Evolutionary conservation across 805 yeast genomes (phyloP).

Genomic region (Lipomyces starkeyi): DNA sequence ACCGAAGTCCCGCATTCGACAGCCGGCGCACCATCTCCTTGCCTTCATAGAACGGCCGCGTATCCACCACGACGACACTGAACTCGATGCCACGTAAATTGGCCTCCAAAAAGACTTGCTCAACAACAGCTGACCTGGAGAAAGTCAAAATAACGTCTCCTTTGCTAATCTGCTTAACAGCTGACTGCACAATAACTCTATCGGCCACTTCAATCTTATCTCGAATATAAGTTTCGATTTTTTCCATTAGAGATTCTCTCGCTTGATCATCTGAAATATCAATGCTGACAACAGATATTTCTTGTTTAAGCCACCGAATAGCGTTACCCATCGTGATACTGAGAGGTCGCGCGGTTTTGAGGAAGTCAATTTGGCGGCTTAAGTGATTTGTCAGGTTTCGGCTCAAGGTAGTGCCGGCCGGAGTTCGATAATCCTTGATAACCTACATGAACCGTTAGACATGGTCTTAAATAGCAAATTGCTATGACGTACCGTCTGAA

Average conservation of each 20-base stretch:
- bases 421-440: constrained; percentile 80
- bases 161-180: constrained; percentile 74
- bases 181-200: constrained; percentile 78
- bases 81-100: constrained; percentile 66
- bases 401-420: constrained; percentile 80
- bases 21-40: constrained; percentile 72
- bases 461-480: neutral
- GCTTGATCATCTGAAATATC: constrained; percentile 72
- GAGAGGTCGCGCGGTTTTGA: constrained; percentile 88
- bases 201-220: constrained; percentile 87
- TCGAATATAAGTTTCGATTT: constrained; percentile 78
- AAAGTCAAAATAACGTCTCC: constrained; percentile 83
- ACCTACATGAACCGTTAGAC: constrained; percentile 51
- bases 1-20: constrained; percentile 66
- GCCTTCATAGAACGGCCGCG: constrained; percentile 94
- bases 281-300: constrained; percentile 79
- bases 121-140: constrained; percentile 86
- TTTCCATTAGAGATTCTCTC: constrained; percentile 63
- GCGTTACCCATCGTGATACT: constrained; percentile 97
- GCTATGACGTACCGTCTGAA: constrained; percentile 51
- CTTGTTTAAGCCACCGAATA: constrained; percentile 95
- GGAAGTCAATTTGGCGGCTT: constrained; percentile 89
- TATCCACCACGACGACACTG: constrained; percentile 85
- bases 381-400: constrained; percentile 88
- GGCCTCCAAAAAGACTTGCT: constrained; percentile 73